A percentile compares a stretch with the other conserved stretches of the same genome.
Conservation (phyloP, 352 stramenopile species). For the Globisporangium okanoganense region DNA sequence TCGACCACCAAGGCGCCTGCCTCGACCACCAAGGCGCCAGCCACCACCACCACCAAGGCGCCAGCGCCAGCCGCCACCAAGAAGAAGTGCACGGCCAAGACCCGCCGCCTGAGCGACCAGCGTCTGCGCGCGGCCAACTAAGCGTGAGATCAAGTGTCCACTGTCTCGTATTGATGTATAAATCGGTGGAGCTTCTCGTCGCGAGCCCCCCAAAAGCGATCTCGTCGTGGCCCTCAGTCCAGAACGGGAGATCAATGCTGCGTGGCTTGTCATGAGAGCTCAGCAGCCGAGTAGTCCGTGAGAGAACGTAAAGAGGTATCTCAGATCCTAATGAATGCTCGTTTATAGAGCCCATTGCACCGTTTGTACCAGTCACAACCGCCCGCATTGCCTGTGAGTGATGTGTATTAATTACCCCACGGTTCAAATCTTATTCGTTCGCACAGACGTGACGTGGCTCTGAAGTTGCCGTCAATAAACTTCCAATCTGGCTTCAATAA, state of each 20-base stretch:
- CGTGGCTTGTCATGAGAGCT: too few species aligned
- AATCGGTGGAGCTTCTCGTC: not conserved
- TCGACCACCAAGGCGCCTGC: constrained; percentile 1
- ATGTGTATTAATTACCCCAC: too few species aligned
- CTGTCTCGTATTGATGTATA: constrained; percentile 1
- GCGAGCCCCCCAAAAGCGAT: too few species aligned
- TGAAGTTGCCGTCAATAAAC: too few species aligned
- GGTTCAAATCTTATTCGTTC: too few species aligned
- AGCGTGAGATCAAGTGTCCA: not conserved
- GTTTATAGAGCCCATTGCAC: constrained; percentile 1
- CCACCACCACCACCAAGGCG: not conserved
- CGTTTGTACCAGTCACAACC: not conserved
- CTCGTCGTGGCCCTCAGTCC: not conserved
- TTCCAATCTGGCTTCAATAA: too few species aligned
- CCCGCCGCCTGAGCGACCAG: constrained; percentile 7
- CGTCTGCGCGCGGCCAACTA: constrained; percentile 5
- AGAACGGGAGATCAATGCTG: not conserved
- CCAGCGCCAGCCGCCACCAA: constrained; percentile 5
- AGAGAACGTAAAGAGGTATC: not conserved
- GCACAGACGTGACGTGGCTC: too few species aligned
- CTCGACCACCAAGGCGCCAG: too few species aligned
- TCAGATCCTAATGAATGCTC: not conserved
- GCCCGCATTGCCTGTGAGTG: too few species aligned
- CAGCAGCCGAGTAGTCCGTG: not conserved
- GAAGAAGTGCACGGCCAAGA: constrained; percentile 14